Percentiles rank a stretch among this genome's conserved stretches.
phyloP scores from a whole-genome alignment of 129 eudicot genomes.

The Solidago caesia region DNA sequence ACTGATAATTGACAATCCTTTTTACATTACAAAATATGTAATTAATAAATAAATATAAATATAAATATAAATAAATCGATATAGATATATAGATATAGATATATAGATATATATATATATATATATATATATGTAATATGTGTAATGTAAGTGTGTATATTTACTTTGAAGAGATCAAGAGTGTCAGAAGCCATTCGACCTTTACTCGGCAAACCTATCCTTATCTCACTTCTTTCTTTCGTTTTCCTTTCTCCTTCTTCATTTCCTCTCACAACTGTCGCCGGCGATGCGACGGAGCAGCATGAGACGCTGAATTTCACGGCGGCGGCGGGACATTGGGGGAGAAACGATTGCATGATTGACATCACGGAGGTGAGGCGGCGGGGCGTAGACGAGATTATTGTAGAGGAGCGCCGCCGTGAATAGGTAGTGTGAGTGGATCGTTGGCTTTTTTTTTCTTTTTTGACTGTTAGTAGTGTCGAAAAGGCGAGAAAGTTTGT shows the following conservation, averaged over 20 bases:
- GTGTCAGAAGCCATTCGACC: constrained; percentile 88
- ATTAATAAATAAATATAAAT: neutral
- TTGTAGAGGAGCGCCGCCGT: no score
- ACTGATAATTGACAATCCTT: constrained; percentile 92
- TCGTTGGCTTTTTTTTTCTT: no score
- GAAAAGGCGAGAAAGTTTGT: no score
- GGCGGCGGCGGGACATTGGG: constrained; percentile 35
- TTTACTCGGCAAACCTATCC: constrained; percentile 92
- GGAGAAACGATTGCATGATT: constrained; percentile 44
- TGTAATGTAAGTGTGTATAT: neutral
- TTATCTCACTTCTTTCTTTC: constrained; percentile 53
- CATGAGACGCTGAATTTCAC: constrained; percentile 50
- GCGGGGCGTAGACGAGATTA: no score
- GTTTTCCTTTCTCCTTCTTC: constrained; percentile 34
- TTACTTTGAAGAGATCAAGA: constrained; percentile 73
- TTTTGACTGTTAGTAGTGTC: no score
- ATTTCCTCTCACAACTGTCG: constrained; percentile 47
- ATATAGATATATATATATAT: neutral
- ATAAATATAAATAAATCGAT: neutral
- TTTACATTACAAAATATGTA: constrained; percentile 6
- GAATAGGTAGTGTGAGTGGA: no score
- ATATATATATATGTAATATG: no score
- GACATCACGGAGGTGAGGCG: constrained; percentile 35
- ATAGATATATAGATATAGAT: neutral
- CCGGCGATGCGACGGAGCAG: constrained; percentile 55